These are phyloP conservation scores for Colletotrichum costaricense DNA, from an alignment of 2,329 filamentous ascomycete genomes.

Conservation along the genomic window DNA sequence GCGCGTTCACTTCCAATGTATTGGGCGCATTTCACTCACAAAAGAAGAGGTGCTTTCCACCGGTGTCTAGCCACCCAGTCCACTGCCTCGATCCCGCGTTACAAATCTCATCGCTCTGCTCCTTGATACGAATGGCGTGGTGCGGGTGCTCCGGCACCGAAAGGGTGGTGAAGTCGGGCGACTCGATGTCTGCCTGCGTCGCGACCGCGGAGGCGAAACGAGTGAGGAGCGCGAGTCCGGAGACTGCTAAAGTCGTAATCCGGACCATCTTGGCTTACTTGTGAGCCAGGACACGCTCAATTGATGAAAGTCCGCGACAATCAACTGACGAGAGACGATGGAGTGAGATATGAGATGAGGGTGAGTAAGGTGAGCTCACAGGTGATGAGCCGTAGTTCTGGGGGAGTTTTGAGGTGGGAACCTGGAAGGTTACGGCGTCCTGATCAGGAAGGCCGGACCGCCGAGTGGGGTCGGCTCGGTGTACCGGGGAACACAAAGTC, in stretches of 20 bases:
- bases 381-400: not conserved
- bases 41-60: constrained; percentile 38
- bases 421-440: not conserved
- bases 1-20: too few relatives aligned
- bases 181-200: constrained; percentile 14
- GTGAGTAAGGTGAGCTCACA: not conserved
- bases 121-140: constrained; percentile 41
- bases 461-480: not conserved
- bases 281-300: not conserved
- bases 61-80: constrained; percentile 43
- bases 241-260: not conserved
- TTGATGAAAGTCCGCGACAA: not conserved
- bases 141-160: constrained; percentile 33
- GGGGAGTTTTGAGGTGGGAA: not conserved
- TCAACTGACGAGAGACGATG: not conserved
- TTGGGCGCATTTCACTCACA: constrained; percentile 17
- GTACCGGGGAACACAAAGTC: not conserved
- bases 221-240: constrained; percentile 17
- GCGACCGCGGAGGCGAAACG: constrained; percentile 2
- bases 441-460: constrained; percentile 8
- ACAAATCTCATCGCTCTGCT: constrained; percentile 42
- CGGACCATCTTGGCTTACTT: constrained; percentile 1
- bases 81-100: constrained; percentile 41
- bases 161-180: constrained; percentile 24
- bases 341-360: not conserved